Percentiles rank a stretch among this genome's conserved stretches.
Evolutionary conservation across 75 land plant species (phyloP).

Genomic region (Pseudotsuga menziesii): DNA sequence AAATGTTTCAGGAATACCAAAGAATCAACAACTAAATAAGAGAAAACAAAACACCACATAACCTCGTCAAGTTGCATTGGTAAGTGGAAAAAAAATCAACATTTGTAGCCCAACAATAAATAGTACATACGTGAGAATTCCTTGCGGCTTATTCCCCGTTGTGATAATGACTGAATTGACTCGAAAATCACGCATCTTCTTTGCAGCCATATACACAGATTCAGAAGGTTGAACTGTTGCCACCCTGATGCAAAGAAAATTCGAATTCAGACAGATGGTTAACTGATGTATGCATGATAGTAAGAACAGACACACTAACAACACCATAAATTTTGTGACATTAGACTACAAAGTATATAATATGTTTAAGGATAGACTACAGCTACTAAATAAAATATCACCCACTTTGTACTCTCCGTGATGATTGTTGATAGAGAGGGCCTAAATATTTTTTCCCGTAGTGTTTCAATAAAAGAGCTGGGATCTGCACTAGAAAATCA

Average conservation of each 20-base stretch:
- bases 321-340: background rate
- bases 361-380: background rate
- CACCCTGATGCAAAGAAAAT: slow-evolving; percentile 43
- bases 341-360: background rate
- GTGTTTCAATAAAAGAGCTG: slow-evolving; percentile 66
- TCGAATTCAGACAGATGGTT: background rate
- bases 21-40: background rate
- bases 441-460: slow-evolving; percentile 89
- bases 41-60: background rate
- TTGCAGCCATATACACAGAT: slow-evolving; percentile 76
- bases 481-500: slow-evolving; percentile 40
- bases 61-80: background rate
- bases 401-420: slow-evolving; percentile 59
- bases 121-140: slow-evolving; percentile 77
- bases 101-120: background rate
- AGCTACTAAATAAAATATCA: background rate
- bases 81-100: slow-evolving; percentile 9
- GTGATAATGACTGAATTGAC: slow-evolving; percentile 74
- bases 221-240: slow-evolving; percentile 82
- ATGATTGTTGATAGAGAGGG: slow-evolving; percentile 78
- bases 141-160: slow-evolving; percentile 72
- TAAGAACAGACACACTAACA: background rate
- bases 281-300: background rate
- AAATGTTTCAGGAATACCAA: background rate
- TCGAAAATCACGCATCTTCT: slow-evolving; percentile 77